Conservation (phyloP, 345 rosid species). For the Gossypium sturtianum region DNA sequence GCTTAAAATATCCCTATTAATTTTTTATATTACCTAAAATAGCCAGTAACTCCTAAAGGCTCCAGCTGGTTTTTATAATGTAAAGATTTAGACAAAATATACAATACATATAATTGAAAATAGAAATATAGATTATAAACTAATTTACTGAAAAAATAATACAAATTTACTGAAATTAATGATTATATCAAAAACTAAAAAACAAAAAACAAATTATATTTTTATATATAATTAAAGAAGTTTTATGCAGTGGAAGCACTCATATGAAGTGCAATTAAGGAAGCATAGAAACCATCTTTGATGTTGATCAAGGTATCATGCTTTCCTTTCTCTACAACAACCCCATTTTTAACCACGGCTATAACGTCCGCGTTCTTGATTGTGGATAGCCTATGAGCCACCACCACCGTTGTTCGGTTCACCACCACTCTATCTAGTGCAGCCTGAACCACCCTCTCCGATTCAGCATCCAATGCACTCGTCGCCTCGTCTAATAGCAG, state of each 20-base stretch:
- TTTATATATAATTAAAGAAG: not conserved
- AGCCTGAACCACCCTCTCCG: slow-evolving; percentile 65
- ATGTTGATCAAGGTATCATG: slow-evolving; percentile 48
- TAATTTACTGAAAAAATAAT: not conserved
- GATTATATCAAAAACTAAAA: not conserved
- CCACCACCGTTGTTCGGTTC: slow-evolving; percentile 52
- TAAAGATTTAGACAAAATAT: too few species aligned
- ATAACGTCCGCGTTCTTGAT: slow-evolving; percentile 57
- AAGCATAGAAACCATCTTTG: slow-evolving; percentile 50
- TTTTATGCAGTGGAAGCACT: slow-evolving; percentile 23
- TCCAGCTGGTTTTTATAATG: too few species aligned
- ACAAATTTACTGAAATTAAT: not conserved
- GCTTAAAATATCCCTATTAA: too few species aligned
- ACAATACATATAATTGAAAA: not conserved
- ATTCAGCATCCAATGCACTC: slow-evolving; percentile 69
- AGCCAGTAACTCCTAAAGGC: too few species aligned
- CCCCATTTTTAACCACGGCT: slow-evolving; percentile 56
- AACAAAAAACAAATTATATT: not conserved
- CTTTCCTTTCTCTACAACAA: slow-evolving; percentile 56
- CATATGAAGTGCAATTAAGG: slow-evolving; percentile 51
- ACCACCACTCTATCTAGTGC: slow-evolving; percentile 56
- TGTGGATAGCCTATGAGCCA: slow-evolving; percentile 66
- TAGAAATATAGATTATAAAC: not conserved
- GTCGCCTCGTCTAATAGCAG: slow-evolving; percentile 70
- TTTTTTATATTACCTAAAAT: too few species aligned